Evolutionary conservation across 805 yeast species (phyloP), one percentile per base, ranked within the genome.

Genomic region (Debaryomyces castellii): DNA sequence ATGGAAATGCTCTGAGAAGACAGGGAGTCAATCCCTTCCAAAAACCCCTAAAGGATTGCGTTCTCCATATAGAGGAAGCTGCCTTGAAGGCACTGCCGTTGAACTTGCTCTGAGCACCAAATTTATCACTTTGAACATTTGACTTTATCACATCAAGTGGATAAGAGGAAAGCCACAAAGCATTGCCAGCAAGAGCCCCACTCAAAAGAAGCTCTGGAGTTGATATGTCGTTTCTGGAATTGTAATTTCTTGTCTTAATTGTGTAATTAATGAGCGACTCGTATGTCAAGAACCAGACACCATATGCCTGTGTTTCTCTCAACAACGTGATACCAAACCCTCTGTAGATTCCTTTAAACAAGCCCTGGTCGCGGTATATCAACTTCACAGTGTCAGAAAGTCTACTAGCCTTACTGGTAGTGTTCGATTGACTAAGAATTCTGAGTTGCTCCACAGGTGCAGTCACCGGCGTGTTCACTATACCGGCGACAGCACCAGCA

Each of bases 241-340:
- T 57, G 23, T 69, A 70, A 27, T 62, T 61, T 32, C 68, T 64
- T 5, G 50, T 47, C 10, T 60, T 53, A 32, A 67, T 63, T 20
- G 76, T 64, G 42, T 57, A 57, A 39, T 64, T 66, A 55, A 84
- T 78, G 45, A 83, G 63, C 39, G 64, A 69, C 58, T 84, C 90
- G 57, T 81, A 84, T 1, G 87, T 71, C 47, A 82, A 63, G 53
- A 84, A 84, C 90, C 90, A 84, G 12, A 82, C 79, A 5, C 90
- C 90, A 55, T 85, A 84, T 0, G 89, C 87, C 60, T 83, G 89
- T n/a, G 76, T 64, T 54, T 83, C 89, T 47, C 89, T 67, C 10
- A 78, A 37, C 1, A 79, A 53, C 0, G 89, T 83, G 46, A 83
- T 74, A 3, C 66, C 52, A 14, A 69, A 63, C 0, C 89, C 89